These are phyloP conservation scores for Xylaria scruposa DNA, from an alignment of 495 filamentous ascomycete genomes.

Conservation along the genomic window DNA sequence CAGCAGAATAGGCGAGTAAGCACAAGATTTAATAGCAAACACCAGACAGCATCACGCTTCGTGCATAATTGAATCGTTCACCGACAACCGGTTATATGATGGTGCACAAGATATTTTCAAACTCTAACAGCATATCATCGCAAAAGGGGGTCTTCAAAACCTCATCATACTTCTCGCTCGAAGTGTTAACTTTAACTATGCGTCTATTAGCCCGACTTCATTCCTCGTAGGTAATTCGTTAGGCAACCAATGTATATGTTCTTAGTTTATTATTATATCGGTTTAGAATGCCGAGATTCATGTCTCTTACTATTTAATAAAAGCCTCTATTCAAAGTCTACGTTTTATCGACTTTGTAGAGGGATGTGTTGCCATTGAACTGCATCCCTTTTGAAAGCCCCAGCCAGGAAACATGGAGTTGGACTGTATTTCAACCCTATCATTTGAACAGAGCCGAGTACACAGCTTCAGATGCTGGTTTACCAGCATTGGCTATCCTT, in stretches of 20 bases:
- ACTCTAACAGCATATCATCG: not conserved
- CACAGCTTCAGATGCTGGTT: not conserved
- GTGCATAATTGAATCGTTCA: too few relatives aligned
- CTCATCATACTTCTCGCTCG: not conserved
- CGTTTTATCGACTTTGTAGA: not conserved
- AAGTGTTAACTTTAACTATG: not conserved
- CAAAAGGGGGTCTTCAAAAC: not conserved
- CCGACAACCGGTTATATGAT: too few relatives aligned
- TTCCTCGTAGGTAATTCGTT: not conserved
- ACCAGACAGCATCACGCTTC: too few relatives aligned
- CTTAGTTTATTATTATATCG: not conserved
- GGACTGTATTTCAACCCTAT: not conserved
- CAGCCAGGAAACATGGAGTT: not conserved
- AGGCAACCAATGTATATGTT: not conserved
- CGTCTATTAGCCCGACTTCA: not conserved
- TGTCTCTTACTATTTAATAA: not conserved
- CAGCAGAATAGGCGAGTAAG: not conserved
- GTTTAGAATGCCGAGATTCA: not conserved
- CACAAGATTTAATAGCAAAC: not conserved
- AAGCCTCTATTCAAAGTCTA: not conserved
- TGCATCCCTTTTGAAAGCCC: not conserved
- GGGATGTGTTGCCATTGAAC: not conserved
- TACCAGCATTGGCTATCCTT: not conserved
- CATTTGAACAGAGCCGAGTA: not conserved
- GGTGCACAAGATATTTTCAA: too few relatives aligned